Evolutionary conservation across 2,329 filamentous ascomycete genomes (phyloP), one percentile per base, ranked within the genome.

Genomic region (Periconia sp.): DNA sequence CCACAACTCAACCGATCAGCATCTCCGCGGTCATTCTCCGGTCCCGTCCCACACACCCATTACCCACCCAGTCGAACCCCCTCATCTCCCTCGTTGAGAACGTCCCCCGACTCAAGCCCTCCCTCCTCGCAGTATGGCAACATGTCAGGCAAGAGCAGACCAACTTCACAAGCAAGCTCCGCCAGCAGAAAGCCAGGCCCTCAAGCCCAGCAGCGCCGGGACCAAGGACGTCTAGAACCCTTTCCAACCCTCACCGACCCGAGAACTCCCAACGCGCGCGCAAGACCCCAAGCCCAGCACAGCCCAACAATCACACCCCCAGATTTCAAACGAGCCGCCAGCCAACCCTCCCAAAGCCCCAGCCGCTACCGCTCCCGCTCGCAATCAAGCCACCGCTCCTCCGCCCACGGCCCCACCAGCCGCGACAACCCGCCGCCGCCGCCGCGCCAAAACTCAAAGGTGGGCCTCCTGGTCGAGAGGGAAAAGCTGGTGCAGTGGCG

Each of bases 401-500:
- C 29, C 19, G 15, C 5, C 6, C 29, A 31, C 5, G 16, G 15
- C 11, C n/a, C 9, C 12, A 21, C 17, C 19, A 32, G n/a, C 19
- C 25, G 12, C 29, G 29, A 15, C 22, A 38, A n/a, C 15, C 18
- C 17, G 10, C n/a, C 28, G 17, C 29, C 19, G 15, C 18, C 11
- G 37, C 22, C 21, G 4, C 10, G 7, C 8, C 17, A 13, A 17
- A 22, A 11, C 17, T 43, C 47, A 21, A 48, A 35, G 13, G 24
- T 50, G 5, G 17, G 39, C 12, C 29, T 52, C 22, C 19, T 46
- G 36, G 12, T 38, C 11, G 47, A 52, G 30, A 32, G 36, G 21
- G 43, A 52, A 33, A 50, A 50, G 29, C 28, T 52, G 17, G 17
- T 50, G 29, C 18, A 43, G 17, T 52, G 38, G 38, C 35, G 51